These are phyloP conservation scores for Mrakia gelida DNA, from an alignment of 768 basidiomycete species.

Conservation along the genomic window DNA sequence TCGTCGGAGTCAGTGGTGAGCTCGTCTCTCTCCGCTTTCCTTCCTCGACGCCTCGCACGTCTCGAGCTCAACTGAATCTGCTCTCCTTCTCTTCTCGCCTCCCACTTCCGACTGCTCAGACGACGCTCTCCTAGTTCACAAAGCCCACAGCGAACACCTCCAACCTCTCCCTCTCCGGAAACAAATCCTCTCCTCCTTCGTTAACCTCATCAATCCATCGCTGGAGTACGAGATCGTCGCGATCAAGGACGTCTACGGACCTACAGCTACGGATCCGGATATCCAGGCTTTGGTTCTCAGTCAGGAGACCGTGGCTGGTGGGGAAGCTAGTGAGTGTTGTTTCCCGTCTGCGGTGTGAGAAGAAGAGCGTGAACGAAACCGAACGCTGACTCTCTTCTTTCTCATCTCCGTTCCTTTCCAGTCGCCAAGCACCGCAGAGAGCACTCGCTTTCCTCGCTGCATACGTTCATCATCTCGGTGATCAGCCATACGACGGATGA, in stretches of 20 bases:
- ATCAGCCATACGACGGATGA: constrained; percentile 58
- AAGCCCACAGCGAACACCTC: constrained; percentile 10
- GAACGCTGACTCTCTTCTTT: background rate
- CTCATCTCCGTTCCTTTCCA: constrained; percentile 41
- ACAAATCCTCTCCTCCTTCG: background rate
- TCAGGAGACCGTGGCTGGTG: constrained; percentile 77
- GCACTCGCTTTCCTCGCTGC: constrained; percentile 57
- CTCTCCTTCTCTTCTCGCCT: background rate
- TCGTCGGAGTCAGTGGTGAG: constrained; percentile 82
- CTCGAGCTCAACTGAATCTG: background rate
- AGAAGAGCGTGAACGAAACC: background rate
- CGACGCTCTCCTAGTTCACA: constrained; percentile 23
- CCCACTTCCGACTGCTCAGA: background rate
- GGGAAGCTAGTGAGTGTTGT: constrained; percentile 58
- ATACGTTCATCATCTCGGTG: constrained; percentile 79
- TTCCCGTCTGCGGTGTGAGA: background rate
- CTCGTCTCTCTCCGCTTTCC: background rate
- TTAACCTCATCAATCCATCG: constrained; percentile 13
- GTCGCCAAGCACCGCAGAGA: constrained; percentile 62
- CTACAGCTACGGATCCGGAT: constrained; percentile 78
- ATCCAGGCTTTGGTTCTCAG: constrained; percentile 91
- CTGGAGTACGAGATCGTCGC: constrained; percentile 56
- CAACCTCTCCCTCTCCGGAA: constrained; percentile 9
- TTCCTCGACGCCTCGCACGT: background rate
- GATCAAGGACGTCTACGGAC: constrained; percentile 82